Base-by-base conservation (phyloP, 257 asterid genomes). In the Craterostigma plantagineum region DNA sequence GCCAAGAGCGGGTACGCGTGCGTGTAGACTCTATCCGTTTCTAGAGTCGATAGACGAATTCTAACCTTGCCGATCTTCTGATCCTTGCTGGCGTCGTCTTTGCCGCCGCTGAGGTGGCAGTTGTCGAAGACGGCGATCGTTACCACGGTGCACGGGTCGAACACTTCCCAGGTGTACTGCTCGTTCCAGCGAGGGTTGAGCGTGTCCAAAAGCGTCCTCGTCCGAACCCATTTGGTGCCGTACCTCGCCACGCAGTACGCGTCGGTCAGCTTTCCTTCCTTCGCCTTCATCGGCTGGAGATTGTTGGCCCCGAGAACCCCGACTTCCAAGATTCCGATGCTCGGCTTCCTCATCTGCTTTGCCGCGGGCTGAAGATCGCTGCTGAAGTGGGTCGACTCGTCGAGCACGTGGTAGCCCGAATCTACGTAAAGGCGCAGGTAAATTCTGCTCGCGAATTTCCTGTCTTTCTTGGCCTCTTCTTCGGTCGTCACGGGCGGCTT, bases 111-210 rank as follows among this genome's bases (percentile, higher is more conserved):
- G 58, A 82, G 46, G 57, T 79, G 90, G 61, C 77, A 50, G 44
- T 79, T 87, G 53, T 87, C 98, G 10, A 87, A 87, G 34, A 82
- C 95, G 3, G 86, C 95, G 43, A 87, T 52, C 1, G 93, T 87
- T 38, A 87, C 66, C 9, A 87, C 95, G 0, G 95, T 87, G 41
- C 74, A 82, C 1, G 98, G 77, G 57, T 87, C 98, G 34, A 53
- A 58, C 2, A 87, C 98, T 42, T 87, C 98, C 98, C 98, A 87
- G 0, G 98, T 82, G 45, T 79, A 87, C 77, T 87, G 98, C 69
- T 87, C 98, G 23, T 87, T 87, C 93, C 91, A 87, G 9, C 72
- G 63, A 18, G 98, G 98, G 35, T 67, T 63, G 48, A 79, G 62
- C 4, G 76, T 68, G 65, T 79, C 71, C 4, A 82, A 71, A 17